Percentiles rank a stretch among this genome's conserved stretches.
Evolutionary conservation across 1,139 yeast species (phyloP).

Genomic region (Yamadazyma aaseri): DNA sequence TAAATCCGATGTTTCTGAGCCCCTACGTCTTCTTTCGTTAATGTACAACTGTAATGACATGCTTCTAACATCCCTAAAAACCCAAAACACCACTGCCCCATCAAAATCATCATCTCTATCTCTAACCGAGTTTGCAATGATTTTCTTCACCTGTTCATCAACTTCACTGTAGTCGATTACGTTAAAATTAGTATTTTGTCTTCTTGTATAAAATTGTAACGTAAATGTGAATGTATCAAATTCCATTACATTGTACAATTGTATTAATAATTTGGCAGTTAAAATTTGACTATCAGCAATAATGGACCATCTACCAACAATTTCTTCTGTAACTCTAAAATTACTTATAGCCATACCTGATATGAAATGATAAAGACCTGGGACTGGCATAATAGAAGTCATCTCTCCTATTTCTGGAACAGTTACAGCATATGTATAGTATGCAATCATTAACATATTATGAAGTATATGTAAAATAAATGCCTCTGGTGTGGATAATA

Average conservation of each 20-base stretch:
- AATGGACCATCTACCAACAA: conserved; percentile 20
- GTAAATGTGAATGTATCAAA: conserved; percentile 19
- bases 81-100: conserved; percentile 25
- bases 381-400: conserved; percentile 21
- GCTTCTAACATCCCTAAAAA: conserved; percentile 23
- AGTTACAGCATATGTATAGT: conserved; percentile 17
- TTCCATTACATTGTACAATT: conserved; percentile 20
- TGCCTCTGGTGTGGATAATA: conserved; percentile 22
- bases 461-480: conserved; percentile 21
- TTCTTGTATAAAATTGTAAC: conserved; percentile 15
- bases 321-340: conserved; percentile 18
- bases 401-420: conserved; percentile 16
- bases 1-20: conserved; percentile 6
- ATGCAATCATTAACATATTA: conserved; percentile 19
- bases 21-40: conserved; percentile 13
- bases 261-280: conserved; percentile 16
- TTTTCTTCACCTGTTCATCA: conserved; percentile 12
- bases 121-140: conserved; percentile 9
- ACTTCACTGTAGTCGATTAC: conserved; percentile 10
- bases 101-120: conserved; percentile 20
- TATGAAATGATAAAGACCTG: conserved; percentile 23
- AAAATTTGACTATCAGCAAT: conserved; percentile 19
- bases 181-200: conserved; percentile 13
- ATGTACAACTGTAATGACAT: conserved; percentile 22
- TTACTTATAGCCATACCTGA: conserved; percentile 24